Evolutionary conservation across 1,139 yeast species (phyloP), one percentile per base, ranked within the genome.

Genomic region (Candida sojae): DNA sequence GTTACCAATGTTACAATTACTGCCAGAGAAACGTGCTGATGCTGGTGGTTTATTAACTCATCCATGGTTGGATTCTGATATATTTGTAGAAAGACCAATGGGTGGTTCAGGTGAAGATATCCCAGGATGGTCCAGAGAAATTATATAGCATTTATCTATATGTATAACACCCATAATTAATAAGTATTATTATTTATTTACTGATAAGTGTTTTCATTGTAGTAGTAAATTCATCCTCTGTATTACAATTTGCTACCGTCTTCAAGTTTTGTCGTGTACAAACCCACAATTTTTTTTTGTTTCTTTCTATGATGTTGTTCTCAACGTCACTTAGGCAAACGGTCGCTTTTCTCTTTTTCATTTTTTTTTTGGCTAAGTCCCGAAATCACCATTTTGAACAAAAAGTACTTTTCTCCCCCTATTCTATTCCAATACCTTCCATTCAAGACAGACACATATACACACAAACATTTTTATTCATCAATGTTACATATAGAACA

Each of bases 11-110:
- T 73, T 90, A 41, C 68, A 77, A 11, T 66, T 87, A 28, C 84
- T 82, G 59, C 96, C 96, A 1, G 83, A 76, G 54, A 59, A 67
- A 37, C 73, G 97, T 47, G 89, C 88, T 21, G 96, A 84, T 68
- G 92, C 92, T 12, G 96, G 93, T 29, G 91, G 89, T 31, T 79
- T 84, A 82, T 75, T 86, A 11, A 83, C 84, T 55, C 95, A 88
- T 60, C 79, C 80, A n/a, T 89, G 96, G 96, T 67, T 74, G 38
- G 87, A 88, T 0, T 69, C 82, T 51, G 87, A 82, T 45, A 74
- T 79, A 53, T 76, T 80, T 29, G 77, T 76, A 42, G 86, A 81
- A 56, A 64, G 86, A 49, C 79, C 84, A 10, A 78, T 79, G 11
- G 87, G 88, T 1, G 82, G 85, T 0, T 63, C 80, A 4, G 92